phyloP scores from a whole-genome alignment of 768 basidiomycete species.

The Cystobasidium onofrii region DNA sequence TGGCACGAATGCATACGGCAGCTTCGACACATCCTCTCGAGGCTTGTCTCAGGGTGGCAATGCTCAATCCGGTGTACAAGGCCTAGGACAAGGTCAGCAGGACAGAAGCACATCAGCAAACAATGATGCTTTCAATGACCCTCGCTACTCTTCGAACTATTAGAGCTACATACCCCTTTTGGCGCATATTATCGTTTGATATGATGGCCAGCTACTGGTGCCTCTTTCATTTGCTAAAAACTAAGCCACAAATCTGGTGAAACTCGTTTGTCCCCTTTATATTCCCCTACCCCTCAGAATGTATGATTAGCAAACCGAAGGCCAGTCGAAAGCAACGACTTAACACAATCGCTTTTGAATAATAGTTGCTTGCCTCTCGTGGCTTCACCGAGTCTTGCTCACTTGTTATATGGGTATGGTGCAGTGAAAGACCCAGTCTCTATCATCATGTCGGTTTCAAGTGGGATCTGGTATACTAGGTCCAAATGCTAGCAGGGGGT shows the following conservation, averaged over 20 bases:
- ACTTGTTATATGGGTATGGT: too few relatives aligned
- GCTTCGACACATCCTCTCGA: constrained; percentile 4
- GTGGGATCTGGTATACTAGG: too few relatives aligned
- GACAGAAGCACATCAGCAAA: background rate
- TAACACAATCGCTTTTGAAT: background rate
- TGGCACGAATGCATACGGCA: background rate
- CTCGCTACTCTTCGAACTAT: background rate
- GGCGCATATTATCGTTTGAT: too few relatives aligned
- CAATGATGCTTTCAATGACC: background rate
- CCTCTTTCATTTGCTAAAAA: background rate
- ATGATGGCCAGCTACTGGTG: too few relatives aligned
- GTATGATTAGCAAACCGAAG: background rate
- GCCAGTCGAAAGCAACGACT: background rate
- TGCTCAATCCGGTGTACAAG: background rate
- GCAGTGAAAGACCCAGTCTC: too few relatives aligned
- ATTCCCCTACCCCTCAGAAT: background rate
- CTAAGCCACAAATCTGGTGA: too few relatives aligned
- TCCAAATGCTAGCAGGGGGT: too few relatives aligned
- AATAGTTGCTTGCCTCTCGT: background rate
- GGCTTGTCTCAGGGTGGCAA: background rate
- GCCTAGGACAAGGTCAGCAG: background rate
- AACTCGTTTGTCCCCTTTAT: background rate
- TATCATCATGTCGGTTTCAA: too few relatives aligned
- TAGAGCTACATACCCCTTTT: too few relatives aligned
- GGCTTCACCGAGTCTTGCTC: too few relatives aligned